phyloP scores from a whole-genome alignment of 2,329 filamentous ascomycete species.

The Fusarium sp. region DNA sequence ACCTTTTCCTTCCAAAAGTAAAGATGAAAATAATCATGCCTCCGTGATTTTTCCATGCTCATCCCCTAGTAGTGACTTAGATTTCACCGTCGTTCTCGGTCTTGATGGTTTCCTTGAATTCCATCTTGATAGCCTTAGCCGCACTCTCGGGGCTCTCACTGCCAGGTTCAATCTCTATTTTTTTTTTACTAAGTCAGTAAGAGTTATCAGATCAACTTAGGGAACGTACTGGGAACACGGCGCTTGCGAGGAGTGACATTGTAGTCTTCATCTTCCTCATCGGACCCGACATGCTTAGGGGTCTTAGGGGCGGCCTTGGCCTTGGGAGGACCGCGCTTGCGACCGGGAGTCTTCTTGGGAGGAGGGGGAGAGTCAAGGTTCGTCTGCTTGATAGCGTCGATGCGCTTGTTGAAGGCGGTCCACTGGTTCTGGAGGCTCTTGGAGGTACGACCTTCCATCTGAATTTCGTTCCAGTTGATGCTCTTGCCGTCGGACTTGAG shows the following conservation, averaged over 20 bases:
- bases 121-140: slow-evolving; percentile 33
- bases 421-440: slow-evolving; percentile 55
- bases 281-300: slow-evolving; percentile 18
- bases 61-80: background rate
- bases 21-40: background rate
- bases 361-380: slow-evolving; percentile 19
- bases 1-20: background rate
- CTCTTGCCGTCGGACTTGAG: slow-evolving; percentile 47
- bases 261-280: slow-evolving; percentile 5
- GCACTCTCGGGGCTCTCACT: slow-evolving; percentile 24
- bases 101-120: slow-evolving; percentile 34
- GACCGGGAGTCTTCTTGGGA: slow-evolving; percentile 43
- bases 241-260: slow-evolving; percentile 35
- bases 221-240: slow-evolving; percentile 21
- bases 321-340: slow-evolving; percentile 33
- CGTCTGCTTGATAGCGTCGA: slow-evolving; percentile 50
- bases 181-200: slow-evolving; percentile 3
- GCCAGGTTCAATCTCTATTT: background rate
- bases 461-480: slow-evolving; percentile 52
- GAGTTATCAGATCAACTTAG: background rate
- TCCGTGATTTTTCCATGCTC: background rate
- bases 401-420: slow-evolving; percentile 51
- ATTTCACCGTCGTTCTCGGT: slow-evolving; percentile 1
- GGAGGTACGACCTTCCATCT: slow-evolving; percentile 52
- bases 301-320: slow-evolving; percentile 20